phyloP scores from a whole-genome alignment of 2,329 filamentous ascomycete species.

The Calonectria pteridis region DNA sequence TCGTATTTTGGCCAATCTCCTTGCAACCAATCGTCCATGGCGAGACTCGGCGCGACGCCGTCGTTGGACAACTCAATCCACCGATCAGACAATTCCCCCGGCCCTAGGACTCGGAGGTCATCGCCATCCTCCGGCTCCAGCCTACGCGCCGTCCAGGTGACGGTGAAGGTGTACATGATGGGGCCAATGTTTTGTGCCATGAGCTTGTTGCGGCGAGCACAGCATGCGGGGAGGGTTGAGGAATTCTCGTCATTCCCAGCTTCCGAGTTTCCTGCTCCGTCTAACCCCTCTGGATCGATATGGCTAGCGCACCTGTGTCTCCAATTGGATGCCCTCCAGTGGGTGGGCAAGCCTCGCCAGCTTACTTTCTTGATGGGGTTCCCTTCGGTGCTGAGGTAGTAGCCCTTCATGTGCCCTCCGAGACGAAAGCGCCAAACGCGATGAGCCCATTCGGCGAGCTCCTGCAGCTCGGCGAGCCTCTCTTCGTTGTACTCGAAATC shows the following conservation, averaged over 20 bases:
- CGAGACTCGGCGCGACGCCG: neutral
- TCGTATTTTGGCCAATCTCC: constrained; percentile 5
- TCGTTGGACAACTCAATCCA: constrained; percentile 19
- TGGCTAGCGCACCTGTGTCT: constrained; percentile 3
- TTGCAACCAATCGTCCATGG: constrained; percentile 11
- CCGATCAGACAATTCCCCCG: neutral
- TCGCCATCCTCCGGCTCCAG: constrained; percentile 23
- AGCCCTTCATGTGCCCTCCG: constrained; percentile 28
- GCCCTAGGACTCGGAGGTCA: constrained; percentile 2
- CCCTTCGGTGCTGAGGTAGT: constrained; percentile 26
- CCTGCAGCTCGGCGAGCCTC: neutral
- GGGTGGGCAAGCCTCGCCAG: constrained; percentile 19
- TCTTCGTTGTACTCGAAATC: constrained; percentile 27
- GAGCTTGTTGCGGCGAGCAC: neutral
- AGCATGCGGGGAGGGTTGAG: neutral
- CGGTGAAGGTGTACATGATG: constrained; percentile 27
- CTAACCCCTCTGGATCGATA: neutral
- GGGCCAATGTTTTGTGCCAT: constrained; percentile 11
- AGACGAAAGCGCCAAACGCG: constrained; percentile 32
- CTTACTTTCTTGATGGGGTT: constrained; percentile 17
- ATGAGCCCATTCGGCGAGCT: constrained; percentile 29
- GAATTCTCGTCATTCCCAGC: neutral
- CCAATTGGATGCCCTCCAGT: constrained; percentile 10
- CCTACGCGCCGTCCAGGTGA: constrained; percentile 26
- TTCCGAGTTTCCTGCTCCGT: neutral